Evolutionary conservation across 352 stramenopile genomes (phyloP).

Genomic region (Pythium aquatile): DNA sequence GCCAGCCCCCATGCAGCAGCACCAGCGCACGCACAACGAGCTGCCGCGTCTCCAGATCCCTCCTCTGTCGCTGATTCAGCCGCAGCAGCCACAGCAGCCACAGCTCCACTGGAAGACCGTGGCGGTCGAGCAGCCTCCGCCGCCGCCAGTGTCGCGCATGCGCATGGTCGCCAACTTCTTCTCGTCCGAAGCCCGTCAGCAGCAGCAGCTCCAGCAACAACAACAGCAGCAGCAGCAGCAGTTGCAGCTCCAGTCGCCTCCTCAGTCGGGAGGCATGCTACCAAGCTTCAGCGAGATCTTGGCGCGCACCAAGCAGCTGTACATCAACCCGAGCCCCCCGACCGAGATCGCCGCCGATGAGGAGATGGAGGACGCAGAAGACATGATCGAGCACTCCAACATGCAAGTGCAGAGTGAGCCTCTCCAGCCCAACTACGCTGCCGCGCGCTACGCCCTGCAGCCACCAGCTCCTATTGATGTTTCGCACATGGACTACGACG

Average conservation of each 20-base stretch:
- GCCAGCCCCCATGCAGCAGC: slow-evolving; percentile 7
- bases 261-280: slow-evolving; percentile 31
- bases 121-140: slow-evolving; percentile 30
- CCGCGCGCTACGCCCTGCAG: slow-evolving; percentile 22
- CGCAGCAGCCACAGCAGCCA: slow-evolving; percentile 39
- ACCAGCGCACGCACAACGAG: slow-evolving; percentile 46
- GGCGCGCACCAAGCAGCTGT: slow-evolving; percentile 60
- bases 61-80: slow-evolving; percentile 42
- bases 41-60: slow-evolving; percentile 67
- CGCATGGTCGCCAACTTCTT: slow-evolving; percentile 53
- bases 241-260: slow-evolving; percentile 23
- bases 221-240: slow-evolving; percentile 25
- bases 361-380: slow-evolving; percentile 18
- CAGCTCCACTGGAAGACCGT: slow-evolving; percentile 50
- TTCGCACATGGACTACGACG: slow-evolving; percentile 13
- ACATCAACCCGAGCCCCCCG: slow-evolving; percentile 43
- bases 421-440: slow-evolving; percentile 22
- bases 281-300: slow-evolving; percentile 68
- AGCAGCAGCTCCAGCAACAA: slow-evolving; percentile 23
- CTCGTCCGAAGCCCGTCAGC: slow-evolving; percentile 28
- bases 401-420: slow-evolving; percentile 5
- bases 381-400: slow-evolving; percentile 7
- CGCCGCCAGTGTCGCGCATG: slow-evolving; percentile 25
- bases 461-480: slow-evolving; percentile 19
- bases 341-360: slow-evolving; percentile 29